These are phyloP conservation scores for Albophoma yamanashiensis DNA, from an alignment of 2,329 filamentous ascomycete genomes.

Conservation along the genomic window DNA sequence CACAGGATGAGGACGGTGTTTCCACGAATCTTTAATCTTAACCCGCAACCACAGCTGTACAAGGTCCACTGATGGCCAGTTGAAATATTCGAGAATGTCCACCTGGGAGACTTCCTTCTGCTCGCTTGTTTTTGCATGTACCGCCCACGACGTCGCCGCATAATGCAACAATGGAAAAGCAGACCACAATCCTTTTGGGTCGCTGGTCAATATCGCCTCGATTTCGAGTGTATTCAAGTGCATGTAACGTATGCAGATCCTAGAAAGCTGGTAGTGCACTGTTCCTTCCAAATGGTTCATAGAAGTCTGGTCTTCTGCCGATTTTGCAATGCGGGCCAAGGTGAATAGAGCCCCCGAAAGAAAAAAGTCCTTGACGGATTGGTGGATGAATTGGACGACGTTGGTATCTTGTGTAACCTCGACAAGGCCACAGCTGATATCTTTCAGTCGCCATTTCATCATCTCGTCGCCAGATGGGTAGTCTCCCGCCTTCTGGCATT, in stretches of 20 bases:
- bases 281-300: neutral
- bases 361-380: conserved; percentile 22
- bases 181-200: neutral
- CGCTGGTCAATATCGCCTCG: neutral
- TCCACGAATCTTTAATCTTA: neutral
- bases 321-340: neutral
- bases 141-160: conserved; percentile 1
- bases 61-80: neutral
- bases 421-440: conserved; percentile 17
- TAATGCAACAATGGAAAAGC: conserved; percentile 1
- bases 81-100: neutral
- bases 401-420: conserved; percentile 6
- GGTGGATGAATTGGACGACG: conserved; percentile 21
- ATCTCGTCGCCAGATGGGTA: conserved; percentile 7
- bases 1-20: neutral
- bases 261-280: conserved; percentile 12
- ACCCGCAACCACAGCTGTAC: neutral
- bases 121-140: conserved; percentile 2
- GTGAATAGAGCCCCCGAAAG: conserved; percentile 7
- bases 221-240: conserved; percentile 10
- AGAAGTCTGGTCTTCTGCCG: neutral
- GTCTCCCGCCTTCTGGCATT: conserved; percentile 7
- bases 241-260: conserved; percentile 13
- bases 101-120: neutral
- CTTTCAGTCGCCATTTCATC: conserved; percentile 6